Base-by-base conservation (phyloP, 2,329 filamentous ascomycete genomes). In the Epichloe amarillans region DNA sequence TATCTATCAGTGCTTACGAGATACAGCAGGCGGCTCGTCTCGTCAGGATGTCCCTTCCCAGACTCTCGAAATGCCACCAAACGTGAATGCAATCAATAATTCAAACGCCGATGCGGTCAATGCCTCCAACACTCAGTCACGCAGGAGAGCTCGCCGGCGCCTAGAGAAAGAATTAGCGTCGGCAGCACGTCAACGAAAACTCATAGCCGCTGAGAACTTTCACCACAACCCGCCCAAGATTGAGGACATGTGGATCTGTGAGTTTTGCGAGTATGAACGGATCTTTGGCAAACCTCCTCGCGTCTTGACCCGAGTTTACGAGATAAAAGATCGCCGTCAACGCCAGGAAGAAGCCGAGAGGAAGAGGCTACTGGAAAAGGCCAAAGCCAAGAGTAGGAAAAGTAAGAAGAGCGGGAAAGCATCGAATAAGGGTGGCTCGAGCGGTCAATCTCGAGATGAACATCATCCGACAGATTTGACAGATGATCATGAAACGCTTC, bases 191-290 rank as follows among this genome's bases (percentile, higher is more conserved):
- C 81, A 88, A 56, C 84, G 93, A 6, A 84, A 84, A 53, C 78
- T 86, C 45, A 77, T 87, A 61, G 86, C 93, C 54, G 79, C 86
- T 59, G 84, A 86, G 56, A 77, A 80, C 51, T 94, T 93, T 64
- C 80, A 80, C 54, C 82, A 86, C 59, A 83, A 86, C 60, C 84
- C 86, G 1, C 85, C 86, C 2, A 69, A 71, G 35, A 58, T 59
- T 2, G 84, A 88, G 56, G 87, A 95, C 54, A 78, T 89, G 47
- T 97, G 90, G 87, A 89, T 97, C 45, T 98, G 93, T 69, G 88
- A 96, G 62, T 97, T 97, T 64, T 98, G 93, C 72, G 93, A 98
- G 66, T 98, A 96, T 63, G 91, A 97, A 68, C 81, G 82, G 49
- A 96, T 98, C 47, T 97, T 95, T 64, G 91, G 91, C n/a, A 77